Base-by-base conservation (phyloP, 495 filamentous ascomycete species). In the Hamigera avellanea region DNA sequence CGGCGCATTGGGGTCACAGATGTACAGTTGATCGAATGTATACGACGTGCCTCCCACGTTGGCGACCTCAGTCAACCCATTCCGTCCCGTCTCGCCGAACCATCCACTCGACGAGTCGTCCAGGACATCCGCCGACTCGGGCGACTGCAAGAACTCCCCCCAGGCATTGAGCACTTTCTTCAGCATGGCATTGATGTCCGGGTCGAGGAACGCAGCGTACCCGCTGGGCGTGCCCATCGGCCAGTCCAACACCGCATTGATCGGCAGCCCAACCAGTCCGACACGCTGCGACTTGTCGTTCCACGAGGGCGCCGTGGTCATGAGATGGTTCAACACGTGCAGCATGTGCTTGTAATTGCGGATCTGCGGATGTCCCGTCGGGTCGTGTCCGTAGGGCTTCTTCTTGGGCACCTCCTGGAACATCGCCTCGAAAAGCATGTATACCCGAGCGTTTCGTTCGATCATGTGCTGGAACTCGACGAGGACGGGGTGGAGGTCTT, bases 151-250 rank as follows among this genome's bases (percentile, higher is more conserved):
- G 35, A 69, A 83, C 10, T 66, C 63, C 15, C 67, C 78, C 81
- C 80, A 86, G 26, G 67, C 66, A 43, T 80, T 72, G 7, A 88
- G 56, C 8, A 86, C 58, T 41, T 77, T 78, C 58, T 80, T 77
- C n/a, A 83, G 41, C 57, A 74, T 71, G 12, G 45, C 55, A 40
- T 86, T 86, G 35, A 88, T 75, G 3, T 81, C 72, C 0, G 71
- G 69, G 35, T 78, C 69, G 0, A 81, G 51, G 50, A 83, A 86
- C 1, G 72, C 72, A 0, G 76, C 75, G 39, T 74, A 73, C 0
- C 81, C 81, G 33, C 67, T 73, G 0, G 71, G 64, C 0, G 81
- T 86, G 8, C 72, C 76, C 70, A 78, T 77, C 19, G 71, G 73
- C 52, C 75, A 78, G 46, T 78, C 72, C 13, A 80, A 64, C 14